A percentile compares a stretch with the other conserved stretches of the same genome.
These are phyloP conservation scores for Colletotrichum australisinense DNA, from an alignment of 2,329 filamentous ascomycete genomes.

Conservation along the genomic window DNA sequence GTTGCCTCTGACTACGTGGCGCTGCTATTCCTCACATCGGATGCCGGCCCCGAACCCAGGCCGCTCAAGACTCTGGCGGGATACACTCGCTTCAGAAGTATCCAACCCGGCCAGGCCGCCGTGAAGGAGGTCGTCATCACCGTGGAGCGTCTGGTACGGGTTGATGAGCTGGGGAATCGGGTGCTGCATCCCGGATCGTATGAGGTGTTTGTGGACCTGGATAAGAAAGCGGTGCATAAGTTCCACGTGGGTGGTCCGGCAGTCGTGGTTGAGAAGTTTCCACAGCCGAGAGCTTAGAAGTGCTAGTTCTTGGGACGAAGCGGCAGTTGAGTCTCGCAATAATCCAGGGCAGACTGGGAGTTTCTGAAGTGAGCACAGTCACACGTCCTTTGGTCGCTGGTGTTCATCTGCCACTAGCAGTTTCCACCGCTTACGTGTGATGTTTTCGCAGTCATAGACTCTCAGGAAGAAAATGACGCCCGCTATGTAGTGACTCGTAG, in stretches of 20 bases:
- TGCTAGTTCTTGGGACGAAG: neutral
- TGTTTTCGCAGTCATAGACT: neutral
- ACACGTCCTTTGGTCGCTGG: neutral
- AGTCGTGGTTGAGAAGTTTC: constrained; percentile 18
- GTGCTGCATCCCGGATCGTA: constrained; percentile 67
- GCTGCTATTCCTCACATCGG: constrained; percentile 60
- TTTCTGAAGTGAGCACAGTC: fast-evolving
- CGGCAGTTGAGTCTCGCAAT: no score
- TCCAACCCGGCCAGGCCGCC: constrained; percentile 46
- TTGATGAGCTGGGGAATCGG: constrained; percentile 60
- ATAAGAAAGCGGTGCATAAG: neutral
- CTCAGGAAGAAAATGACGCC: neutral
- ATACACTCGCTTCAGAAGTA: constrained; percentile 57
- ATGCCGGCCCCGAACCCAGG: constrained; percentile 59
- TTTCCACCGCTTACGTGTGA: neutral
- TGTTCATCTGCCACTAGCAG: neutral
- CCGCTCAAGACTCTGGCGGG: constrained; percentile 64
- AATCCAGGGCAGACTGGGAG: neutral
- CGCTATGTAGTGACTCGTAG: neutral
- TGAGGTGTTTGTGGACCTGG: constrained; percentile 55
- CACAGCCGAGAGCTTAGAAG: constrained; percentile 1
- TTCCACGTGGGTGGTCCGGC: constrained; percentile 1
- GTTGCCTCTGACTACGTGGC: constrained; percentile 63
- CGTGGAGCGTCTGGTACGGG: constrained; percentile 60
- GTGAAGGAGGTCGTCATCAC: constrained; percentile 53